phyloP scores from a whole-genome alignment of 179 eudicot species.

The Beta lomatogona region DNA sequence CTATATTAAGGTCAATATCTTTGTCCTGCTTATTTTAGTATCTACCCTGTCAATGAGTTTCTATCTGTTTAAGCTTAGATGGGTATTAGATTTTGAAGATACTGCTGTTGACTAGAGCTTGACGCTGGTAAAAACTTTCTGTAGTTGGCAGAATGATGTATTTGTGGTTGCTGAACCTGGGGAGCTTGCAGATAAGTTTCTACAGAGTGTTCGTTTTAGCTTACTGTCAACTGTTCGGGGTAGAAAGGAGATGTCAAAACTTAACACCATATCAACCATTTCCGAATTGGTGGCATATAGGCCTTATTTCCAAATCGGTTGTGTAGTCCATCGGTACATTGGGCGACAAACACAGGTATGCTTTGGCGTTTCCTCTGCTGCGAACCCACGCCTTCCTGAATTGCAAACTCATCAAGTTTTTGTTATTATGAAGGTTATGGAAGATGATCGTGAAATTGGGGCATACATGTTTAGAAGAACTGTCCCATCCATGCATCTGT shows the following conservation, averaged over 20 bases:
- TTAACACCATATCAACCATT: constrained; percentile 68
- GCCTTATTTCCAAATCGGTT: constrained; percentile 93
- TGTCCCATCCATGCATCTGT: constrained; percentile 87
- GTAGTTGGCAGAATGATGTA: constrained; percentile 98
- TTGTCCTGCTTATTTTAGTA: constrained; percentile 12
- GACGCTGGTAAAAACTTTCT: constrained; percentile 15
- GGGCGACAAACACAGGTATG: constrained; percentile 97
- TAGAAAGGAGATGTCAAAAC: constrained; percentile 68
- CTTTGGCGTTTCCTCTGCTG: constrained; percentile 1
- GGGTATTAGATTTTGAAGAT: background rate
- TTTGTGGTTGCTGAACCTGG: constrained; percentile 99
- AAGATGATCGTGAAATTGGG: constrained; percentile 97
- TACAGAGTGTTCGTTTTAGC: constrained; percentile 89
- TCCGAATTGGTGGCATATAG: constrained; percentile 80
- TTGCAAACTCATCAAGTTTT: constrained; percentile 14
- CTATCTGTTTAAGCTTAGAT: constrained; percentile 9
- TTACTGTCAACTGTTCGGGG: constrained; percentile 70
- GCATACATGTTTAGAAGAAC: constrained; percentile 99
- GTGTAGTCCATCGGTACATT: constrained; percentile 86
- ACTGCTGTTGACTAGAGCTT: constrained; percentile 16
- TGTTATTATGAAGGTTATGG: constrained; percentile 79
- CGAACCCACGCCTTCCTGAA: background rate
- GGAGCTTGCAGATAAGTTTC: constrained; percentile 91
- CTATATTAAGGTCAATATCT: constrained; percentile 68
- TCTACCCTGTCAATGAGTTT: background rate